Conservation (phyloP, 1,284 basidiomycete genomes). For the Xerocomus nothofagi region DNA sequence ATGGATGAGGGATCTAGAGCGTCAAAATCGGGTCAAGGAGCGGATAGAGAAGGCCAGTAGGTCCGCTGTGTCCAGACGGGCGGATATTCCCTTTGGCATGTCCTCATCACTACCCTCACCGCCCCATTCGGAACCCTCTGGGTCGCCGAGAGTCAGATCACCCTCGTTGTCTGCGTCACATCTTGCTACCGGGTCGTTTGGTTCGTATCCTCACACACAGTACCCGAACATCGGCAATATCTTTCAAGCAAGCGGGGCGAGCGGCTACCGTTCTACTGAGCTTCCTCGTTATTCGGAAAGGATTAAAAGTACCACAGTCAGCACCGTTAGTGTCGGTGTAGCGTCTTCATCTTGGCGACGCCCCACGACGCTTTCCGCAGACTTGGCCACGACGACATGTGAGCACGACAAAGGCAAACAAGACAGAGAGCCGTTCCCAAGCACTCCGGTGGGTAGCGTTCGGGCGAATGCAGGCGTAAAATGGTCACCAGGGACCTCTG, state of each 20-base stretch:
- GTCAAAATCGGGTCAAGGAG: conserved; percentile 36
- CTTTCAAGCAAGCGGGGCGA: conserved; percentile 8
- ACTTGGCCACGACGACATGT: neutral
- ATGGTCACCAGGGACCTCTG: neutral
- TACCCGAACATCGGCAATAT: conserved; percentile 27
- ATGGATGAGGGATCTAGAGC: conserved; percentile 52
- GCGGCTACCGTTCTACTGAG: conserved; percentile 9
- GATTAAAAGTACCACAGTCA: conserved; percentile 17
- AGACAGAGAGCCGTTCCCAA: neutral
- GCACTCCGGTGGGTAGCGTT: neutral
- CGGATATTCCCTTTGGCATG: neutral
- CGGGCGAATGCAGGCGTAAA: neutral
- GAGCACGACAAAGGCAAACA: conserved; percentile 12
- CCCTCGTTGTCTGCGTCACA: conserved; percentile 28
- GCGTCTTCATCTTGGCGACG: conserved; percentile 18
- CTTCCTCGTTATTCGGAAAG: conserved; percentile 2
- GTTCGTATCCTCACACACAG: conserved; percentile 17
- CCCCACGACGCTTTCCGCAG: conserved; percentile 27
- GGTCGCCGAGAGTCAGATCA: conserved; percentile 29
- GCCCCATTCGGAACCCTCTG: conserved; percentile 32
- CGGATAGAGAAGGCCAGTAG: conserved; percentile 6
- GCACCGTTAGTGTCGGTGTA: conserved; percentile 29
- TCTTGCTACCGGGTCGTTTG: conserved; percentile 15
- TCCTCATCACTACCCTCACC: conserved; percentile 25
- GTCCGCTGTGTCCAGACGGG: neutral